Conservation (phyloP, 2,329 filamentous ascomycete species). For the Tolypocladium ovalisporum region DNA sequence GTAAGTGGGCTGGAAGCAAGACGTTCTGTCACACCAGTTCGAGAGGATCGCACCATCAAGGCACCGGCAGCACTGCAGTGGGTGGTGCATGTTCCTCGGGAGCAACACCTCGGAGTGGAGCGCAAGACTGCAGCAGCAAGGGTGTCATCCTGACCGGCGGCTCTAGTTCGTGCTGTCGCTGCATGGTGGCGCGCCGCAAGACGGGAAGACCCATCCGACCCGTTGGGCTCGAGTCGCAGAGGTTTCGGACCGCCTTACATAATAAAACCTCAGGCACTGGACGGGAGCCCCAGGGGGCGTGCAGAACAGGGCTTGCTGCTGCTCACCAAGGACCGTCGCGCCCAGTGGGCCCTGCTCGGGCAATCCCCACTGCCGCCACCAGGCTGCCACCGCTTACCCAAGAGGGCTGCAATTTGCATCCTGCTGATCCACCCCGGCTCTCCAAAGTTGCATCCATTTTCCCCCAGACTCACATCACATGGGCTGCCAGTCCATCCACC, state of each 20-base stretch:
- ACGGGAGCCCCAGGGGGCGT: not conserved
- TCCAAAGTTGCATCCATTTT: slow-evolving; percentile 7
- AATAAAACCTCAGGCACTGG: not conserved
- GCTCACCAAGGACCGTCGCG: not conserved
- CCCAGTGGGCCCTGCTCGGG: not conserved
- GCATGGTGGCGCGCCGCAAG: not conserved
- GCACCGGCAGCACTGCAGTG: not conserved
- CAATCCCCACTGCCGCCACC: not conserved
- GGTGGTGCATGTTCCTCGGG: not conserved
- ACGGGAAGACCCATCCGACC: not conserved
- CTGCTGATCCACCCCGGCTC: slow-evolving; percentile 16
- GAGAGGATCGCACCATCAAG: not conserved
- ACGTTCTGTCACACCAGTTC: not conserved
- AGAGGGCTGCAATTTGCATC: not conserved
- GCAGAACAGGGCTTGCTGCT: not conserved
- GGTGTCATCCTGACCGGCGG: not conserved
- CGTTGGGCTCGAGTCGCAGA: not conserved
- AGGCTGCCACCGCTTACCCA: not conserved
- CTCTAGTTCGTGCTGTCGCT: not conserved
- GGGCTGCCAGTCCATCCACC: slow-evolving; percentile 16
- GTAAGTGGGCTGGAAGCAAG: not conserved
- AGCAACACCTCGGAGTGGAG: not conserved
- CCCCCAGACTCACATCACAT: slow-evolving; percentile 18
- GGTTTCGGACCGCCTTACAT: not conserved
- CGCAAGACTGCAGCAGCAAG: not conserved